Evolutionary conservation across 257 asterid species (phyloP), one percentile per base, ranked within the genome.

Genomic region (Avicennia marina): DNA sequence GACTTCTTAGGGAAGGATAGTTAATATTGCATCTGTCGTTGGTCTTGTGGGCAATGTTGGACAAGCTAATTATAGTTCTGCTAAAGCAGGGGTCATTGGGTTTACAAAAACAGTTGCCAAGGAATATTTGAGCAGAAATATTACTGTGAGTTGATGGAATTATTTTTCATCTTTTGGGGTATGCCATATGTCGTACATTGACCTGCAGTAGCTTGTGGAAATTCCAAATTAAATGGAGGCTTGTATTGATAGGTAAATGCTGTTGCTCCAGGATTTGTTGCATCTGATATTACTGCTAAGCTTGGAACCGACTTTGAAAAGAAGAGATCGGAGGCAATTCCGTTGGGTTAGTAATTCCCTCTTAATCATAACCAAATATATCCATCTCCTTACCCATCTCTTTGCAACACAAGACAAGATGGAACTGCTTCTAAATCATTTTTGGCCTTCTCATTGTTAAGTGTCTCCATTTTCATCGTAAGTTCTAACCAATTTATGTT

Each of bases 1-100:
- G 45, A 47, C 58, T 74, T 63, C 2, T 66, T 50, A 89, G 99
- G 97, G 97, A 73, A 86, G 94, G 76, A 86, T 93, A 63, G 84
- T 93, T 44, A 93, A 93, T 70, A 82, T 93, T 42, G 75, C 99
- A 27, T 89, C 99, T 2, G 96, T 93, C 41, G 97, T 93, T 53
- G 99, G 99, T 66, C 89, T 93, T 25, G 85, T 81, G 66, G 97
- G 99, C 69, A 93, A 93, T 72, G 77, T 73, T 54, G 97, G 99
- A 46, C 97, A 93, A 84, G 94, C 97, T 70, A 93, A 93, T 69
- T 93, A 93, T 34, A 84, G 96, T 74, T 96, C 99, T 52, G 97
- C 97, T 68, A 89, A 93, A 79, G 99, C 97, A 6, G 97, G 97
- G 47, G 96, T 93, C n/a, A 84, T 93, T 78, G 99, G 99, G 50